Evolutionary conservation across 441 rosid species (phyloP), one percentile per base, ranked within the genome.

Genomic region (Raphanus hybrid): DNA sequence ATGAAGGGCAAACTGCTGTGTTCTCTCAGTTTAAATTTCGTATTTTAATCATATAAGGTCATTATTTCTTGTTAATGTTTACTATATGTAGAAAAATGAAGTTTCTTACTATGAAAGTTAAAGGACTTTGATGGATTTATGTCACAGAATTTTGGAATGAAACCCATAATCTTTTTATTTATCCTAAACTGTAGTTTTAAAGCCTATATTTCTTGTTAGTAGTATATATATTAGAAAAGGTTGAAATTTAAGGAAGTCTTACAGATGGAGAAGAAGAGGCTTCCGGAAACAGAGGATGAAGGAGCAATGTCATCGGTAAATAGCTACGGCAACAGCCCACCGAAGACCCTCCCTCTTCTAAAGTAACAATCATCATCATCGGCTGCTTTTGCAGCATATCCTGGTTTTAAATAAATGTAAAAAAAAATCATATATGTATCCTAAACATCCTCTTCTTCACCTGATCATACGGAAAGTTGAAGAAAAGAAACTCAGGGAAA

Each of bases 341-440:
- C 63, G 23, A 50, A 63, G 76, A 73, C 70, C n/a, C 76, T 50
- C 18, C 0, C 37, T 3, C 70, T 73, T 60, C 76, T 73, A 14
- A 73, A 63, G 68, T 73, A 64, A 73, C 48, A 57, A 45, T 54
- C 27, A 45, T 48, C 48, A 48, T 71, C 61, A 73, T 3, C 48
- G 41, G 10, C 34, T 62, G 50, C 11, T 6, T 11, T 48, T 45
- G 27, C 57, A 45, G 43, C 27, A 14, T 29, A 27, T 15, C 45
- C 8, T 52, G 61, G 32, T 15, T 52, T 57, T 1, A 8, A 8
- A 57, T 8, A 11, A 45, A 11, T 55, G 60, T 15, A 29, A 29
- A 15, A 52, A 52, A n/a, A 43, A 3, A 11, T 4, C 18, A 43
- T 12, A 8, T 18, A 20, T 65, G 41, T 52, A 37, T 43, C 70